Base-by-base conservation (phyloP, 2,329 filamentous ascomycete genomes). In the Pyricularia grisea region DNA sequence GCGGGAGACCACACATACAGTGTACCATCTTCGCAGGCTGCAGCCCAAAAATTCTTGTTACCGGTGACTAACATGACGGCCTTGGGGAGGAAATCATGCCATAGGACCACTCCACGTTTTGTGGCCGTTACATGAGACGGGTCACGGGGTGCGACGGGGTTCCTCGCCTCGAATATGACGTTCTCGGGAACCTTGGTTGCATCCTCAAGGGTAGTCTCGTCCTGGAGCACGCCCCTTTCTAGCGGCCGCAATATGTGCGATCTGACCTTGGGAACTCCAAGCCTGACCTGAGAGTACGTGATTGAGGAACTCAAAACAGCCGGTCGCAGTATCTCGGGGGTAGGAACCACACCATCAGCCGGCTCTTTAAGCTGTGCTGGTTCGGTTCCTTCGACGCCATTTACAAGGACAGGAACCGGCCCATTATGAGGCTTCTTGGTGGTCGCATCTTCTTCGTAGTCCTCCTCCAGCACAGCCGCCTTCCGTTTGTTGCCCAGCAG, bases 401-500 rank as follows among this genome's bases (percentile, higher is more conserved):
- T 95, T 3, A 88, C 82, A 71, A 97, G 84, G 66, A 97, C 91
- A 1, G 91, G 85, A 4, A 68, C 64, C 4, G 72, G 71, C 10
- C 70, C 92, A 68, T 88, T 87, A 64, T 87, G 82, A 14, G 67
- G 58, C 66, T 85, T 77, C 76, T 85, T 84, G 71, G 77, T 74
- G 0, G 73, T 71, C 11, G 82, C 82, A 23, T 88, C 87, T 25
- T 88, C 87, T 64, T 88, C 86, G 0, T 93, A 92, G 23, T 95
- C 93, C 36, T 85, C 89, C 70, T 96, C 92, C 4, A 91, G 79
- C 6, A 87, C 85, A 20, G 88, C 86, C 66, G 91, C 88, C 75
- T 95, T 97, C 30, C 95, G 87, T 80, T 98, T 99, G 77, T 97
- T 99, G 0, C 95, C 95, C 25, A 98, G 85, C 0, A 99, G 81